These are phyloP conservation scores for Tagetes erecta DNA, from an alignment of 129 eudicot species.

Conservation along the genomic window DNA sequence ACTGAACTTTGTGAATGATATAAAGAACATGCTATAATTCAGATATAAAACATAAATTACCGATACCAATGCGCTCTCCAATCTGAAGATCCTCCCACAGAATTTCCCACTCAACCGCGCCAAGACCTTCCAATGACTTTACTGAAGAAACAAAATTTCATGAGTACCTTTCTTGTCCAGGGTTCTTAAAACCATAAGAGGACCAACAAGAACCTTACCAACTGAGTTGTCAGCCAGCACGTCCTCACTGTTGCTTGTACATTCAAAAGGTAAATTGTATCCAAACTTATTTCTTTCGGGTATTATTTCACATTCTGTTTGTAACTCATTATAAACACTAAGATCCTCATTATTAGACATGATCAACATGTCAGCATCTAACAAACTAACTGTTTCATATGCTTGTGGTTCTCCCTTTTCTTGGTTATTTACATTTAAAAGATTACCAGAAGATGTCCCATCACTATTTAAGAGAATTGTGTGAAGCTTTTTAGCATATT, in stretches of 20 bases:
- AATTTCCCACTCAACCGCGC: constrained; percentile 79
- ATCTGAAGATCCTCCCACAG: constrained; percentile 90
- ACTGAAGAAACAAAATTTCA: constrained; percentile 26
- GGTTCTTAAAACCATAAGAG: constrained; percentile 21
- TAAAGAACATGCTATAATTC: background rate
- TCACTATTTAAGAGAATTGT: constrained; percentile 51
- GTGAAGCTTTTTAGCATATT: constrained; percentile 53
- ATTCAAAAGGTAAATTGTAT: constrained; percentile 28
- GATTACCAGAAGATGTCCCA: constrained; percentile 37
- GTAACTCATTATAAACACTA: constrained; percentile 26
- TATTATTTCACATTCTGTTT: constrained; percentile 21
- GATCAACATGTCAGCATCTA: constrained; percentile 29
- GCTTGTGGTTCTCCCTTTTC: constrained; percentile 32
- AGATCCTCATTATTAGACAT: constrained; percentile 28
- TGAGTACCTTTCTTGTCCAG: constrained; percentile 11
- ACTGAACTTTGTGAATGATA: background rate
- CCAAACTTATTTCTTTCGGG: constrained; percentile 12
- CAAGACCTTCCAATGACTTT: constrained; percentile 35
- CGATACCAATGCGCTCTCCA: constrained; percentile 90
- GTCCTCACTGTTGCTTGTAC: constrained; percentile 32
- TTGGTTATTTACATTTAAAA: constrained; percentile 33
- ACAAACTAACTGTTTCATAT: constrained; percentile 33
- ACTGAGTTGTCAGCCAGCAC: constrained; percentile 26
- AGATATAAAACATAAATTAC: constrained; percentile 31
- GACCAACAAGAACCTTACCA: constrained; percentile 31